These are phyloP conservation scores for Neurospora sp. DNA, from an alignment of 2,329 filamentous ascomycete genomes.

Conservation along the genomic window DNA sequence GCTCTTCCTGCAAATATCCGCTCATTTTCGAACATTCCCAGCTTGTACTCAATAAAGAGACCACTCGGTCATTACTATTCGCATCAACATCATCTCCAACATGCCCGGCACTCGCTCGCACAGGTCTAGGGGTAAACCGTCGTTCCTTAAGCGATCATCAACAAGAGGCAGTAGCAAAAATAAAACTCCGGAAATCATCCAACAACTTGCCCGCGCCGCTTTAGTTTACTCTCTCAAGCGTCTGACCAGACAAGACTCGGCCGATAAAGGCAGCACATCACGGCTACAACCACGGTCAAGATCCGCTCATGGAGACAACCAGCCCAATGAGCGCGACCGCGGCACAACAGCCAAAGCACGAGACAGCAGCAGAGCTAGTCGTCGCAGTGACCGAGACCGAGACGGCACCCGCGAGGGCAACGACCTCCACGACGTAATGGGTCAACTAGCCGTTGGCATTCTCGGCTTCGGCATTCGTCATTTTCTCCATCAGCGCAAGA, in stretches of 20 bases:
- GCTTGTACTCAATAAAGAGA: not conserved
- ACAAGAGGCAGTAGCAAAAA: not conserved
- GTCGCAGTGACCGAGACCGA: constrained; percentile 6
- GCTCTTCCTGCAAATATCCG: not conserved
- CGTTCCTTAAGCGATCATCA: not conserved
- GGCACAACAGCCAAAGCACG: not conserved
- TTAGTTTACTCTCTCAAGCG: constrained; percentile 14
- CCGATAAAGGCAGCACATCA: constrained; percentile 3
- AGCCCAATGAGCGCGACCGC: not conserved
- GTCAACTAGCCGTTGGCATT: constrained; percentile 16
- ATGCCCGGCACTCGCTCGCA: not conserved
- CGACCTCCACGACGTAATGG: constrained; percentile 13
- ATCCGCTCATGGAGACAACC: not conserved
- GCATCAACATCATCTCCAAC: not conserved
- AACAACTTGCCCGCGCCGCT: constrained; percentile 13
- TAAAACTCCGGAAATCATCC: constrained; percentile 10
- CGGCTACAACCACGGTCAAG: constrained; percentile 1
- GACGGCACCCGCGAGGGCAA: constrained; percentile 5
- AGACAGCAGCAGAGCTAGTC: not conserved
- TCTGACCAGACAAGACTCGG: constrained; percentile 8
- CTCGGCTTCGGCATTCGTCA: constrained; percentile 14
- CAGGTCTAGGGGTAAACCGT: not conserved
- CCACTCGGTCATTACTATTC: not conserved
- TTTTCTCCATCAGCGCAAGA: constrained; percentile 10
- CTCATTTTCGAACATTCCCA: not conserved